Evolutionary conservation across 78 protist genomes (phyloP).

Genomic region (Pelomyxa schiedti): DNA sequence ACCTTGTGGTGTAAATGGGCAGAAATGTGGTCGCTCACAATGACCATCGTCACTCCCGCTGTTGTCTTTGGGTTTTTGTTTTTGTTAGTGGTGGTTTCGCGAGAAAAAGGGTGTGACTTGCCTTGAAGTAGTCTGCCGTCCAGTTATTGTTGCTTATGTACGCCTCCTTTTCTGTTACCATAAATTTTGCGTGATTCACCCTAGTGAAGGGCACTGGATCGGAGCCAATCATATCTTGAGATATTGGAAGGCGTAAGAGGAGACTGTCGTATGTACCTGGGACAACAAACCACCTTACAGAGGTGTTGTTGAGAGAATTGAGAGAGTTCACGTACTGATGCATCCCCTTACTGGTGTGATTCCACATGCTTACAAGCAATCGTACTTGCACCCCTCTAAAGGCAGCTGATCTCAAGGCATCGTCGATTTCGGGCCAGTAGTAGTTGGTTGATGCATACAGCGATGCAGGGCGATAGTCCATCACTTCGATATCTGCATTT

Average conservation of each 20-base stretch:
- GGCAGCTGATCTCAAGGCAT: constrained; percentile 49
- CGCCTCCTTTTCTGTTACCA: constrained; percentile 58
- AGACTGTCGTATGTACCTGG: constrained; percentile 29
- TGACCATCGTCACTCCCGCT: constrained; percentile 35
- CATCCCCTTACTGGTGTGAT: constrained; percentile 33
- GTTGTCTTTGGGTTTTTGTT: no score
- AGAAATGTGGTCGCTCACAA: constrained; percentile 6
- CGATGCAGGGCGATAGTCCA: constrained; percentile 58
- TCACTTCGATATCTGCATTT: constrained; percentile 30
- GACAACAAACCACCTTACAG: constrained; percentile 44
- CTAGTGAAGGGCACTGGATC: constrained; percentile 62
- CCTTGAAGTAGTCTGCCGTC: constrained; percentile 55
- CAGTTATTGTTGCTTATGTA: constrained; percentile 62
- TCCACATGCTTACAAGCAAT: constrained; percentile 56
- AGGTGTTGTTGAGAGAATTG: constrained; percentile 19
- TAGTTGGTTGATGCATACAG: constrained; percentile 24
- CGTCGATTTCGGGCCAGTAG: constrained; percentile 60
- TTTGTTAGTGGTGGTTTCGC: no score
- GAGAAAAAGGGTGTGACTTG: no score
- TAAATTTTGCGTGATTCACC: constrained; percentile 74
- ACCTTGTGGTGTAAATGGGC: constrained; percentile 29
- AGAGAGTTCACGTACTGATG: constrained; percentile 43
- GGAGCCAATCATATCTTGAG: constrained; percentile 4
- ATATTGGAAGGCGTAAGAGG: background rate
- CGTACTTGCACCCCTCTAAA: constrained; percentile 43